Base-by-base conservation (phyloP, 73 alveolate species). In the Paramecium caudatum region DNA sequence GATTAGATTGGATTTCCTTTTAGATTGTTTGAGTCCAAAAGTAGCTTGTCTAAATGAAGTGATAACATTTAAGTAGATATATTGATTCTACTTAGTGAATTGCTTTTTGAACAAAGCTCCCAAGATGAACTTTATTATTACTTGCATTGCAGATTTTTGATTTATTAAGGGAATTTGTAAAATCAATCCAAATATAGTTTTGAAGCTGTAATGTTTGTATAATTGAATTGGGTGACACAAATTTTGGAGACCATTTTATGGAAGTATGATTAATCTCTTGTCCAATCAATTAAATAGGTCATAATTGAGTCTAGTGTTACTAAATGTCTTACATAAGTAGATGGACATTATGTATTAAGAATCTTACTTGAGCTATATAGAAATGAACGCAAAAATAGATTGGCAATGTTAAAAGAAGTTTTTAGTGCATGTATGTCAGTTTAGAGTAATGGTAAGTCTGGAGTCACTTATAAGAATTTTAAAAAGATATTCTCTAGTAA, bases 81-180 rank as follows among this genome's bases (percentile, higher is more conserved):
- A 19, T 55, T 8, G 9, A 12, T 49, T 10, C 23, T 55, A 21
- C 8, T 5, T 23, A 55, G 80, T 17, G 99, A 96, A 78, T 94
- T 96, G 46, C 41, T 96, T 0, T 91, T 93, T 21, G 99, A 96
- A 74, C 74, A 93, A 34, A 81, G 91, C 25, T 41, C 95, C 4
- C 78, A 74, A 0, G 99, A 96, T 82, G 99, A 96, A 46, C 50
- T 93, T 19, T 90, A 88, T 55, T 96, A 85, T 80, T 96, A 48
- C 82, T 46, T 96, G 15, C 97, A 92, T 62, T 86, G 96, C 63
- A 90, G 99, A 68, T 78, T 86, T 82, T 62, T 93, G 12, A 83
- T 96, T 1, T 95, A 93, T 70, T 82, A 82, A 90, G 99, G 99
- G 8, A 95, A 96, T 8, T 88, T 94, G 32, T 48, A 92, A 23